Evolutionary conservation across 768 basidiomycete species (phyloP).

Genomic region (Lactarius quietus): DNA sequence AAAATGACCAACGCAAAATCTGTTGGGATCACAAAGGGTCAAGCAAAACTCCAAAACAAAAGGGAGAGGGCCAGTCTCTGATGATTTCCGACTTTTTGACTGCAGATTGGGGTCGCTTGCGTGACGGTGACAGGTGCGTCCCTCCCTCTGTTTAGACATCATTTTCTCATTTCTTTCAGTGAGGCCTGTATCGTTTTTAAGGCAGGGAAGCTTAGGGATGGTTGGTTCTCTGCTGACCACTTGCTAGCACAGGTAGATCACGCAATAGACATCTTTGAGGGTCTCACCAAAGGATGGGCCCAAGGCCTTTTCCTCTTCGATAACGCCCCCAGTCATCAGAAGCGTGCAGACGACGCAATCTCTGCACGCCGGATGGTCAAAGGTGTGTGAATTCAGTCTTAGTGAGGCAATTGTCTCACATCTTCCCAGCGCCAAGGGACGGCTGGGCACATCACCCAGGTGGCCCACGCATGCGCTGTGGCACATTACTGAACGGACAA

Average conservation of each 20-base stretch:
- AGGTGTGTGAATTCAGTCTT: no score
- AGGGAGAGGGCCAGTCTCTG: slow-evolving; percentile 34
- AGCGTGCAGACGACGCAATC: slow-evolving; percentile 25
- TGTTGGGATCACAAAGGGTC: no score
- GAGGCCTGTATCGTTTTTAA: slow-evolving; percentile 29
- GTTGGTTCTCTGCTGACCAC: slow-evolving; percentile 31
- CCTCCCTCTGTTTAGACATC: no score
- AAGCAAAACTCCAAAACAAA: no score
- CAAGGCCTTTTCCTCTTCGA: slow-evolving; percentile 32
- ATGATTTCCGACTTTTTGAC: slow-evolving; percentile 32
- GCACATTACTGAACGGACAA: no score
- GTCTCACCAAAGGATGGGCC: slow-evolving; percentile 28
- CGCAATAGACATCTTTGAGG: slow-evolving; percentile 37
- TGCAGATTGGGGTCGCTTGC: slow-evolving; percentile 33
- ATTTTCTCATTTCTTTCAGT: not conserved
- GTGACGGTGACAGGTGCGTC: slow-evolving; percentile 26
- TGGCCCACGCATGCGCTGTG: no score
- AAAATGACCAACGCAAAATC: no score
- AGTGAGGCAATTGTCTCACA: no score
- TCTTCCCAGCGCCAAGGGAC: no score
- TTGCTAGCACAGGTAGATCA: slow-evolving; percentile 28
- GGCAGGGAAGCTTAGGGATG: slow-evolving; percentile 35
- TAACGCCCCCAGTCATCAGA: slow-evolving; percentile 32
- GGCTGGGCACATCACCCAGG: no score
- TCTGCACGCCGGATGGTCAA: no score